Evolutionary conservation across 345 rosid species (phyloP).

Genomic region (Anastatica hierochuntica): DNA sequence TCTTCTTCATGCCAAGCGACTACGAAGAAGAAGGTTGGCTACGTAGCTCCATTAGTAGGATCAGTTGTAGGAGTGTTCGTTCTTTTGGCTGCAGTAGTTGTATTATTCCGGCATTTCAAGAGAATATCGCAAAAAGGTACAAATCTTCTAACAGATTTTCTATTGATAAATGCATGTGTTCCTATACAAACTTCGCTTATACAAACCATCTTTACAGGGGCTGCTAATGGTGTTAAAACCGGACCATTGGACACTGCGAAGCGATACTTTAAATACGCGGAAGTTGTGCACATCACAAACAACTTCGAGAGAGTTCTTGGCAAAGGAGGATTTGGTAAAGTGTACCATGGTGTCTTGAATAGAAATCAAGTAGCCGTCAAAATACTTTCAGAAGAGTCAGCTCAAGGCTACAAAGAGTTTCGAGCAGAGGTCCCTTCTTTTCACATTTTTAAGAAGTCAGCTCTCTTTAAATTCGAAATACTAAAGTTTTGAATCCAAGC

Average conservation of each 20-base stretch:
- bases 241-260: constrained; percentile 14
- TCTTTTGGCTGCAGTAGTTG: no score
- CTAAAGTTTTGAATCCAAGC: no score
- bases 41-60: constrained; percentile 29
- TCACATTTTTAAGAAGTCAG: no score
- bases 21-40: constrained; percentile 12
- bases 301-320: constrained; percentile 28
- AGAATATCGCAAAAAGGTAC: no score
- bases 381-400: constrained; percentile 26
- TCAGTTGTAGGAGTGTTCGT: constrained; percentile 16
- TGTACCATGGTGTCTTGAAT: constrained; percentile 27
- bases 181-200: no score
- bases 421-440: constrained; percentile 28
- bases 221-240: background rate
- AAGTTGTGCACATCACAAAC: constrained; percentile 25
- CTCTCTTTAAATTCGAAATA: no score
- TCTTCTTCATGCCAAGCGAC: constrained; percentile 21
- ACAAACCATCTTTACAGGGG: no score
- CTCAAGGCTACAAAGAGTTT: constrained; percentile 33
- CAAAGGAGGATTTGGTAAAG: constrained; percentile 41
- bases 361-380: constrained; percentile 38
- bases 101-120: no score
- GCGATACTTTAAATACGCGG: constrained; percentile 12
- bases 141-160: no score
- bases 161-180: no score